Evolutionary conservation across 1,284 basidiomycete genomes (phyloP).

Genomic region (Xerocomus amazonicus): DNA sequence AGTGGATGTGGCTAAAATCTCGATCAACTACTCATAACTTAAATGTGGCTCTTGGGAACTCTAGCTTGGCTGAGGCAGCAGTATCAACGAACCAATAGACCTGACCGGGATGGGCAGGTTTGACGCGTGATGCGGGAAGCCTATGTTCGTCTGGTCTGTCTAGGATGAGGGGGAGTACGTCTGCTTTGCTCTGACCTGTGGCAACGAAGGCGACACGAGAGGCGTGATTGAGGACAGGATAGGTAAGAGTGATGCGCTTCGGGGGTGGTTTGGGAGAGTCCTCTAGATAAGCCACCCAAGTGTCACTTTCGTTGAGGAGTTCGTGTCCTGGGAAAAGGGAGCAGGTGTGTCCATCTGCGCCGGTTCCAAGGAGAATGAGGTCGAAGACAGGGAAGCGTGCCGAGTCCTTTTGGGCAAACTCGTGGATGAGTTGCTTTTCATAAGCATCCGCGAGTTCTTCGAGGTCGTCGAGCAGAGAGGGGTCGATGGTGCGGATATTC

Average conservation of each 20-base stretch:
- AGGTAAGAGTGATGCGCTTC: conserved; percentile 86
- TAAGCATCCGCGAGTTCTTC: conserved; percentile 91
- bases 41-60: conserved; percentile 53
- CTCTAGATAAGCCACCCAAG: conserved; percentile 93
- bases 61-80: conserved; percentile 64
- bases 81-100: conserved; percentile 92
- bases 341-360: conserved; percentile 94
- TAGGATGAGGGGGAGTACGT: conserved; percentile 70
- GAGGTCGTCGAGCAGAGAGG: conserved; percentile 62
- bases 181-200: conserved; percentile 80
- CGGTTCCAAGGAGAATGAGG: conserved; percentile 90
- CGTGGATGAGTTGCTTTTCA: conserved; percentile 87
- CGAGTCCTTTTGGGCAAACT: conserved; percentile 87
- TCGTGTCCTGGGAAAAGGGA: conserved; percentile 93
- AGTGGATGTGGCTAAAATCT: conserved; percentile 7
- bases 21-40: conserved; percentile 39
- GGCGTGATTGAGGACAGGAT: conserved; percentile 92
- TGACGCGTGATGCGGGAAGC: conserved; percentile 82
- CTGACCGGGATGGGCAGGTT: conserved; percentile 76
- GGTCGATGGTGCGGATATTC: conserved; percentile 88
- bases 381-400: conserved; percentile 95
- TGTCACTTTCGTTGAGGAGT: conserved; percentile 79
- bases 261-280: conserved; percentile 95
- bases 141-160: conserved; percentile 74
- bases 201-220: conserved; percentile 85